These are phyloP conservation scores for Chlorociboria aeruginascens DNA, from an alignment of 495 filamentous ascomycete species.

Conservation along the genomic window DNA sequence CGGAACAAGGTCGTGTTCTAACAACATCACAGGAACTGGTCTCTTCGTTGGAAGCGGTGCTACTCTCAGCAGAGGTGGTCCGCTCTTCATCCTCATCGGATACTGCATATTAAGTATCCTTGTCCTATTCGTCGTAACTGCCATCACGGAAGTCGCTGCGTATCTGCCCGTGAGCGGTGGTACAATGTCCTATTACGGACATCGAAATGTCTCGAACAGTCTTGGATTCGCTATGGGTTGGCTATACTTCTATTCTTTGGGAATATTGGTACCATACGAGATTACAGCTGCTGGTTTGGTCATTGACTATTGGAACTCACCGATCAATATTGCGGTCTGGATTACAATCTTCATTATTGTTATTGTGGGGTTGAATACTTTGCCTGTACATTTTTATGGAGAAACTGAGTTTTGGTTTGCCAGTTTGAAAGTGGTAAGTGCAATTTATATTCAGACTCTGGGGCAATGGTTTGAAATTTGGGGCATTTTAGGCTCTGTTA, in stretches of 20 bases:
- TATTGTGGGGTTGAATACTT: constrained; percentile 50
- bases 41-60: constrained; percentile 51
- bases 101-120: constrained; percentile 35
- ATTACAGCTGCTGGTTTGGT: constrained; percentile 63
- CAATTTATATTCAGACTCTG: no score
- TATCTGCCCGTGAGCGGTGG: constrained; percentile 28
- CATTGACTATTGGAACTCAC: constrained; percentile 53
- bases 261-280: constrained; percentile 65
- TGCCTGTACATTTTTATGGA: constrained; percentile 58
- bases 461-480: no score
- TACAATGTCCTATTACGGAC: constrained; percentile 29
- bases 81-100: constrained; percentile 50
- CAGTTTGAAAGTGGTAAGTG: constrained; percentile 42
- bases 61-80: constrained; percentile 46
- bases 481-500: no score
- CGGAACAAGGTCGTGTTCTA: not conserved
- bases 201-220: constrained; percentile 36
- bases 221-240: constrained; percentile 35
- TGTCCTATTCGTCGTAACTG: constrained; percentile 28
- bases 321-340: constrained; percentile 64
- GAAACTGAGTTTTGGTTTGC: constrained; percentile 80
- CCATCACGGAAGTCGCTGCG: constrained; percentile 26
- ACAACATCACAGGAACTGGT: constrained; percentile 33
- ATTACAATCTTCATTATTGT: constrained; percentile 54
- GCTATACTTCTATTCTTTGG: constrained; percentile 28